phyloP scores from a whole-genome alignment of 2,329 filamentous ascomycete genomes.

The Dactylellina sp. region DNA sequence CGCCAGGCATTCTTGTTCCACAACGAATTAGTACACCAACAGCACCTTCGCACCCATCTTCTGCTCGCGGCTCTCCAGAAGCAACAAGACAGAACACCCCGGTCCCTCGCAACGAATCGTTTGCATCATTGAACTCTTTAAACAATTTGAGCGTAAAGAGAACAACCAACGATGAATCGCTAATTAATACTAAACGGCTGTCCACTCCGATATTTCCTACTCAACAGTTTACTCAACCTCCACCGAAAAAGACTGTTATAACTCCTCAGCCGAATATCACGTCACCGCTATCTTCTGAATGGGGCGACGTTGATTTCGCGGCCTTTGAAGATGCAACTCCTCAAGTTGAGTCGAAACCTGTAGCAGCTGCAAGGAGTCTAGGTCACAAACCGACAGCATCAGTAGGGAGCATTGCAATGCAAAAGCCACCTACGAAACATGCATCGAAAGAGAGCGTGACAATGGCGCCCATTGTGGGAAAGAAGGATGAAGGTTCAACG shows the following conservation, averaged over 20 bases:
- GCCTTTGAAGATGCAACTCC: slow-evolving; percentile 49
- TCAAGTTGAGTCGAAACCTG: slow-evolving; percentile 15
- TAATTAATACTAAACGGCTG: slow-evolving; percentile 20
- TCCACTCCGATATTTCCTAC: slow-evolving; percentile 39
- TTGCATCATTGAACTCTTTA: slow-evolving; percentile 29
- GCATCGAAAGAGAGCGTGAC: slow-evolving; percentile 34
- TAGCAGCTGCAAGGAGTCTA: slow-evolving; percentile 5
- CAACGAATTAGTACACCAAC: slow-evolving; percentile 32
- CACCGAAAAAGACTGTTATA: slow-evolving; percentile 6
- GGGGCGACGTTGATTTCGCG: slow-evolving; percentile 49
- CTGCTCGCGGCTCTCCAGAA: slow-evolving; percentile 17
- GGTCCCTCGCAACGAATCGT: slow-evolving; percentile 12
- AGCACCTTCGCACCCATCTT: slow-evolving; percentile 17
- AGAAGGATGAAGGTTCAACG: slow-evolving; percentile 35
- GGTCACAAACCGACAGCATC: slow-evolving; percentile 41
- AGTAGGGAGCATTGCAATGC: slow-evolving; percentile 24
- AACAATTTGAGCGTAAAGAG: slow-evolving; percentile 19
- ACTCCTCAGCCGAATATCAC: slow-evolving; percentile 33
- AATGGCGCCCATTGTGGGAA: slow-evolving; percentile 50
- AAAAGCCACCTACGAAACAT: slow-evolving; percentile 16
- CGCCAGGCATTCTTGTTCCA: slow-evolving; percentile 36
- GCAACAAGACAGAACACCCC: slow-evolving; percentile 5
- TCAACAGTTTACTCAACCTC: slow-evolving; percentile 16
- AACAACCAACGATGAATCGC: slow-evolving; percentile 19
- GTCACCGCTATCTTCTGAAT: slow-evolving; percentile 38